Percentiles rank a stretch among this genome's conserved stretches.
Evolutionary conservation across 148 eudicot species (phyloP).

Genomic region (Fagopyrum tataricum): DNA sequence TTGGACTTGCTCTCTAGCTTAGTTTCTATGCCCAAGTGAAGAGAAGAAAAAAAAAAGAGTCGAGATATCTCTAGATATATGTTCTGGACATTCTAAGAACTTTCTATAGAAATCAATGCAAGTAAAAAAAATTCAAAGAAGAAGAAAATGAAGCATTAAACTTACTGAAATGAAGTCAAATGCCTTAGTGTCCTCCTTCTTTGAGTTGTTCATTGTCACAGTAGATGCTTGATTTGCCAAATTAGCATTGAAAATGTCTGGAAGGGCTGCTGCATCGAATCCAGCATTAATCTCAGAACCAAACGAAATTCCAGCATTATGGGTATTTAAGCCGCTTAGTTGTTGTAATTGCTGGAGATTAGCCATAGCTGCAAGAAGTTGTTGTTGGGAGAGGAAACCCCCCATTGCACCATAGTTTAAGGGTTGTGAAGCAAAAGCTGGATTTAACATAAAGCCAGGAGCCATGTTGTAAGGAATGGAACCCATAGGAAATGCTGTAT

Average conservation of each 20-base stretch:
- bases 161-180: conserved; percentile 96
- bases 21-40: not conserved
- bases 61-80: not conserved
- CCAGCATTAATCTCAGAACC: conserved; percentile 39
- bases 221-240: conserved; percentile 53
- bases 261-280: conserved; percentile 37
- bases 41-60: not conserved
- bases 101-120: not conserved
- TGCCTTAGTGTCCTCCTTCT: conserved; percentile 80
- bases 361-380: conserved; percentile 77
- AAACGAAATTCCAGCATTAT: conserved; percentile 30
- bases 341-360: conserved; percentile 51
- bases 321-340: conserved; percentile 43
- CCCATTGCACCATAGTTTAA: conserved; percentile 65
- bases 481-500: conserved; percentile 56
- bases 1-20: not conserved
- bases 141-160: not conserved
- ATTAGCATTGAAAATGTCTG: conserved; percentile 76
- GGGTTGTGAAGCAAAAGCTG: conserved; percentile 54
- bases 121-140: not conserved
- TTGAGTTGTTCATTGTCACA: conserved; percentile 50
- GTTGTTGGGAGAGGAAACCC: conserved; percentile 64
- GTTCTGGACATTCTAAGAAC: not conserved
- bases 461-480: conserved; percentile 48
- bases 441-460: conserved; percentile 56